phyloP scores from a whole-genome alignment of 495 filamentous ascomycete species.

The Neurospora sp. region DNA sequence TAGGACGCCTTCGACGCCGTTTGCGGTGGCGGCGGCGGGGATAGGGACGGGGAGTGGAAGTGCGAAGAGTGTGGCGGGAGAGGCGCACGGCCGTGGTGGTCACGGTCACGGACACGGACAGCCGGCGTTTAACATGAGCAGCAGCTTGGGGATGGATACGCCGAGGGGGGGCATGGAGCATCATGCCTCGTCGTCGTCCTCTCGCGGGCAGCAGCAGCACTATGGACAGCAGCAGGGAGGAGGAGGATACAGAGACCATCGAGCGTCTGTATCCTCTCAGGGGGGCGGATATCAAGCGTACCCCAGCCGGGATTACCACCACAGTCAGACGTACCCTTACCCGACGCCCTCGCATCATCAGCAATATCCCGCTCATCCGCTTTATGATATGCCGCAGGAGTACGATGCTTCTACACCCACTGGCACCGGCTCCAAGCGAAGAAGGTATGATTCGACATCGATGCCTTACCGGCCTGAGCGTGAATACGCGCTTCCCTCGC shows the following conservation, averaged over 20 bases:
- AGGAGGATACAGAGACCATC: not conserved
- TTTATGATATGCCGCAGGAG: not conserved
- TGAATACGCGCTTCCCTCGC: not conserved
- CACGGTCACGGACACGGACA: not conserved
- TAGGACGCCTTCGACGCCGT: constrained; percentile 43
- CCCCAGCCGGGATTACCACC: not conserved
- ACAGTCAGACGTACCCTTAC: not conserved
- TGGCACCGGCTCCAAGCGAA: not conserved
- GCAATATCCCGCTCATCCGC: not conserved
- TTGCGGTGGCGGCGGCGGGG: constrained; percentile 11
- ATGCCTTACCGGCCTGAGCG: not conserved
- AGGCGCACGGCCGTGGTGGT: no score
- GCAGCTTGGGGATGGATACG: not conserved
- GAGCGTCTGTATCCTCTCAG: not conserved
- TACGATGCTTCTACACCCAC: not conserved
- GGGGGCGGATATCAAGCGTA: not conserved
- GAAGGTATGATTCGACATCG: not conserved
- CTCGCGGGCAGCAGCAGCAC: not conserved
- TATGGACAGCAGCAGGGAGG: not conserved
- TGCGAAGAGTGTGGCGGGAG: no score
- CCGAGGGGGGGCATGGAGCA: not conserved
- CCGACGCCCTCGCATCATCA: not conserved
- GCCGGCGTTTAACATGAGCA: not conserved
- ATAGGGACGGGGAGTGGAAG: no score
- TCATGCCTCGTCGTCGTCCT: not conserved